Conservation (phyloP, 805 yeast genomes). For the Ogataea paraovalis region DNA sequence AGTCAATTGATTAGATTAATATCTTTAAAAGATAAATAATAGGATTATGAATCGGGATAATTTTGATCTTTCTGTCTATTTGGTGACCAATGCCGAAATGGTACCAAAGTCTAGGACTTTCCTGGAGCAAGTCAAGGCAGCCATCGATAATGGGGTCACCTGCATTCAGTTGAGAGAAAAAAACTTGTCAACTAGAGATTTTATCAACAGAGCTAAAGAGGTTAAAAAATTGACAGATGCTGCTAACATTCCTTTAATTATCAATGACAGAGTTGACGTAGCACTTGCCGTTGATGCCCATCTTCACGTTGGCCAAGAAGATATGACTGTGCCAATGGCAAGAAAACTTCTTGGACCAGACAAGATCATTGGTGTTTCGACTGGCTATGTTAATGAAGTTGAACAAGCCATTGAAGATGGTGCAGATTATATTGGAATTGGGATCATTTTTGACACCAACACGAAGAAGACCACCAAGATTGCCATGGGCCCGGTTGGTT, state of each 20-base stretch:
- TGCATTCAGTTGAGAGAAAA: slow-evolving; percentile 84
- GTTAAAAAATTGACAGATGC: slow-evolving; percentile 60
- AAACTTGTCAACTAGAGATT: slow-evolving; percentile 59
- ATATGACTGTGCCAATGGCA: slow-evolving; percentile 61
- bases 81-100: slow-evolving; percentile 79
- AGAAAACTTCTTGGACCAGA: slow-evolving; percentile 65
- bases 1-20: too few species aligned
- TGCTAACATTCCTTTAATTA: slow-evolving; percentile 68
- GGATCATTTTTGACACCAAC: slow-evolving; percentile 68
- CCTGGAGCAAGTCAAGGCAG: slow-evolving; percentile 55
- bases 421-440: slow-evolving; percentile 79
- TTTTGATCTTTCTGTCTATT: slow-evolving; percentile 59
- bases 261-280: slow-evolving; percentile 84
- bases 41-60: slow-evolving; percentile 12
- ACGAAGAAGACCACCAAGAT: slow-evolving; percentile 58
- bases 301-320: slow-evolving; percentile 90
- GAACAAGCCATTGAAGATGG: slow-evolving; percentile 43
- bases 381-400: slow-evolving; percentile 56
- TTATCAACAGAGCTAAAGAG: slow-evolving; percentile 55
- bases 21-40: too few species aligned
- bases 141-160: slow-evolving; percentile 72
- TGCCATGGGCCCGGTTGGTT: slow-evolving; percentile 71
- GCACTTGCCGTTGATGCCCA: slow-evolving; percentile 88
- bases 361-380: slow-evolving; percentile 78
- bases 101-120: slow-evolving; percentile 58